Evolutionary conservation across 352 stramenopile species (phyloP).

Genomic region (Pythium apleroticum): DNA sequence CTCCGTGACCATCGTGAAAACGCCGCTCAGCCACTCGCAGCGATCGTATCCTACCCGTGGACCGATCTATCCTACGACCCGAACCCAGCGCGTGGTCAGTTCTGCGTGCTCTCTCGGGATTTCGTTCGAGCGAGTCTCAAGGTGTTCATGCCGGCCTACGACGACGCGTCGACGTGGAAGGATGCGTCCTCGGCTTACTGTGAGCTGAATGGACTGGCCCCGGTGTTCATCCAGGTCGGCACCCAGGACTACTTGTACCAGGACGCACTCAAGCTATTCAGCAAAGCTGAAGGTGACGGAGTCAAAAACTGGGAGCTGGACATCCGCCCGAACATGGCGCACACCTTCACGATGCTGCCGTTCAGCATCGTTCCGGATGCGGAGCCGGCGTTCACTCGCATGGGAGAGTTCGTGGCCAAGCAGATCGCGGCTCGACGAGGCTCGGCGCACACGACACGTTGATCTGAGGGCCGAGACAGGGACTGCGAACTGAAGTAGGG

Average conservation of each 20-base stretch:
- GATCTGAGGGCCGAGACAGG: too few relatives aligned
- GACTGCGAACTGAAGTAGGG: too few relatives aligned
- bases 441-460: too few relatives aligned
- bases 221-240: constrained; percentile 45
- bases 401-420: constrained; percentile 32
- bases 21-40: constrained; percentile 33
- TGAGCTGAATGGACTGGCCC: constrained; percentile 37
- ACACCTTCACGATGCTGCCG: constrained; percentile 45
- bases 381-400: constrained; percentile 29
- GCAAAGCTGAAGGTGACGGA: constrained; percentile 40
- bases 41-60: constrained; percentile 35
- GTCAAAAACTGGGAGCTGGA: constrained; percentile 45
- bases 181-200: constrained; percentile 24
- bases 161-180: constrained; percentile 1
- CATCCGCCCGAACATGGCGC: constrained; percentile 37
- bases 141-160: not conserved
- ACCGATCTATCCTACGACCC: constrained; percentile 27
- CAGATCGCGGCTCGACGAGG: not conserved
- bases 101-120: constrained; percentile 37
- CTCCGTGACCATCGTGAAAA: constrained; percentile 24
- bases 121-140: not conserved
- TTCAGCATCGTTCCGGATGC: constrained; percentile 40
- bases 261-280: constrained; percentile 32
- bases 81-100: constrained; percentile 19
- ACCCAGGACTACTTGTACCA: constrained; percentile 43